Evolutionary conservation across 169 alveolate species (phyloP).

Genomic region (Babesia ovata): DNA sequence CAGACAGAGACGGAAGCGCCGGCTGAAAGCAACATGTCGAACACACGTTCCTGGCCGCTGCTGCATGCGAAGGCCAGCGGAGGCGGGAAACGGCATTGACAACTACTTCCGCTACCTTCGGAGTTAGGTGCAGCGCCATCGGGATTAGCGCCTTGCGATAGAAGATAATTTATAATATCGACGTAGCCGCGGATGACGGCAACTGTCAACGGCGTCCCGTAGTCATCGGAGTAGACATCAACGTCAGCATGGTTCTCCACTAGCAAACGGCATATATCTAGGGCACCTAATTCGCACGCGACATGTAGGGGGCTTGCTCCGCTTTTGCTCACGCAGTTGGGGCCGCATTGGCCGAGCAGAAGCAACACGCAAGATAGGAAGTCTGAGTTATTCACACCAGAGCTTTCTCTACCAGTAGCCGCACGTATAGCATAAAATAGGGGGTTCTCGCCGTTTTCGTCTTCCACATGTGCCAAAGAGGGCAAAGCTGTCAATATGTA

Average conservation of each 20-base stretch:
- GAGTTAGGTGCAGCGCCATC: slow-evolving; percentile 10
- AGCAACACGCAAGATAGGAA: slow-evolving; percentile 37
- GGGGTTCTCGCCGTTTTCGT: slow-evolving; percentile 60
- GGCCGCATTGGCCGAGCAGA: slow-evolving; percentile 52
- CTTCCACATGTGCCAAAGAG: slow-evolving; percentile 44
- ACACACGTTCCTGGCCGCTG: slow-evolving; percentile 34
- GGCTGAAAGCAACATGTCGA: slow-evolving; percentile 25
- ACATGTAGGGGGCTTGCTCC: slow-evolving; percentile 63
- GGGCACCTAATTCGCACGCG: slow-evolving; percentile 59
- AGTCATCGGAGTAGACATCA: slow-evolving; percentile 30
- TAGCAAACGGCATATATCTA: slow-evolving; percentile 23
- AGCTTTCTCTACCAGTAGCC: slow-evolving; percentile 18
- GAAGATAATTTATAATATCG: slow-evolving; percentile 43
- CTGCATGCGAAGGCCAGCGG: slow-evolving; percentile 65
- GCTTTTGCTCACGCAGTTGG: slow-evolving; percentile 36
- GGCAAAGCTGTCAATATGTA: slow-evolving; percentile 50
- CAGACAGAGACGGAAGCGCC: slow-evolving; percentile 45
- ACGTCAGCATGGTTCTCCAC: slow-evolving; percentile 54
- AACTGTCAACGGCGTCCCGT: slow-evolving; percentile 58
- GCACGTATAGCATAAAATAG: slow-evolving; percentile 64
- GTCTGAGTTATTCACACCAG: background rate
- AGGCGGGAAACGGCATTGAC: slow-evolving; percentile 47
- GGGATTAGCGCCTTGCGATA: slow-evolving; percentile 67
- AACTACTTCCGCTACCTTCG: background rate
- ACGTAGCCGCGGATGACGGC: slow-evolving; percentile 57